Percentiles rank a stretch among this genome's conserved stretches.
Conservation (phyloP, 345 rosid species). For the Raphanus sativus region DNA sequence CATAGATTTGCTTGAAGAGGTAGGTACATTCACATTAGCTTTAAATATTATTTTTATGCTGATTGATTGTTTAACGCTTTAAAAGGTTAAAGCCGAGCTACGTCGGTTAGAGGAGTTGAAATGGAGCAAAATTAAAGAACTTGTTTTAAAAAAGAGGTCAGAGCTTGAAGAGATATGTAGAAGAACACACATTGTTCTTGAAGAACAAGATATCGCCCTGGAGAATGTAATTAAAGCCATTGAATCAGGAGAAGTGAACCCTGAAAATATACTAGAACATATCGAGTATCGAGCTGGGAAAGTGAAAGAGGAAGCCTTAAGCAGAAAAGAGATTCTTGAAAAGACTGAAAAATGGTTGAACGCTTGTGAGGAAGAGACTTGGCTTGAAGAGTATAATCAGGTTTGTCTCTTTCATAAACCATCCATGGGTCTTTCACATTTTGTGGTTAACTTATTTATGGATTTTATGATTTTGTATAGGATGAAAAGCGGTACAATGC, state of each 20-base stretch:
- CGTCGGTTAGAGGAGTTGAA: slow-evolving; percentile 78
- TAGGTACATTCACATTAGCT: slow-evolving; percentile 18
- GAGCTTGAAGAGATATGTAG: slow-evolving; percentile 85
- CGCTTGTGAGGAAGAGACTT: slow-evolving; percentile 89
- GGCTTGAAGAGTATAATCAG: slow-evolving; percentile 98
- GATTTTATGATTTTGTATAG: slow-evolving; percentile 40
- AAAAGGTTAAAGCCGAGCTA: slow-evolving; percentile 78
- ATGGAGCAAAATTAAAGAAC: slow-evolving; percentile 93
- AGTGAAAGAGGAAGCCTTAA: slow-evolving; percentile 85
- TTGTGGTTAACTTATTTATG: slow-evolving; percentile 7
- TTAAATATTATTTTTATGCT: not conserved
- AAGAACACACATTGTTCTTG: slow-evolving; percentile 75
- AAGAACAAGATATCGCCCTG: slow-evolving; percentile 50
- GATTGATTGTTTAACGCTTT: slow-evolving; percentile 15
- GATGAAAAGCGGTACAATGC: slow-evolving; percentile 94
- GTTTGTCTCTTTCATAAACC: slow-evolving; percentile 33
- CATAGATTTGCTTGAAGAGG: slow-evolving; percentile 56
- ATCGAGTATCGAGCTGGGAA: slow-evolving; percentile 75
- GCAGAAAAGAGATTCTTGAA: slow-evolving; percentile 88
- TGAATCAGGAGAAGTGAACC: slow-evolving; percentile 71
- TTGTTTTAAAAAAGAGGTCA: slow-evolving; percentile 77
- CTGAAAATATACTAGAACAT: slow-evolving; percentile 61
- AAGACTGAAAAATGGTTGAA: slow-evolving; percentile 90
- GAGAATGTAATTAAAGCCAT: slow-evolving; percentile 70
- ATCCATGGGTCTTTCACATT: slow-evolving; percentile 1